A percentile compares a stretch with the other conserved stretches of the same genome.
phyloP scores from a whole-genome alignment of 306 rosid genomes.

The Vigna radiata region DNA sequence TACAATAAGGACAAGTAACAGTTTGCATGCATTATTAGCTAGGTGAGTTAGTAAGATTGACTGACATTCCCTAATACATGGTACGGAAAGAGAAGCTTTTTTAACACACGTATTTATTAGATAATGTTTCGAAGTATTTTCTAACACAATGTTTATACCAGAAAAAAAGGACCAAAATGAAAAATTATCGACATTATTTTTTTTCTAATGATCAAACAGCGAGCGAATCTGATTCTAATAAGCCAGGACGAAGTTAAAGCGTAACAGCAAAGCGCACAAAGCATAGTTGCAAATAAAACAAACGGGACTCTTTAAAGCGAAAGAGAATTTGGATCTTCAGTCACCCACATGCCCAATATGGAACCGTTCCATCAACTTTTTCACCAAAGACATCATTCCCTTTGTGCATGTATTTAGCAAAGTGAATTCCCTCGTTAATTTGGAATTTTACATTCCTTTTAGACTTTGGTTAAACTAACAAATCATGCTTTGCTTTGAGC shows the following conservation, averaged over 20 bases:
- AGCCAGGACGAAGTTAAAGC: conserved; percentile 3
- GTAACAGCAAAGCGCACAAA: conserved; percentile 18
- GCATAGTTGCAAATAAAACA: conserved; percentile 28
- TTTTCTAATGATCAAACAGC: not conserved
- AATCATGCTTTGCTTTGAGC: conserved; percentile 17
- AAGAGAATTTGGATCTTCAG: conserved; percentile 43
- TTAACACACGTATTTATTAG: not conserved
- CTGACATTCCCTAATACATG: not conserved
- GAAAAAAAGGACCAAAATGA: not conserved
- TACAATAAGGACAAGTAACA: not conserved
- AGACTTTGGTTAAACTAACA: not conserved
- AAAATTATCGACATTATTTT: not conserved
- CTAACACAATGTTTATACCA: not conserved
- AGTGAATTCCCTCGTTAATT: conserved; percentile 25
- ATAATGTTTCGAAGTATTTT: not conserved
- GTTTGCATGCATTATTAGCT: conserved; percentile 42
- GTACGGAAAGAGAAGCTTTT: not conserved
- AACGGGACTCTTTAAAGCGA: conserved; percentile 28
- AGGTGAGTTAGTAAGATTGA: conserved; percentile 1
- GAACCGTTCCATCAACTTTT: conserved; percentile 55
- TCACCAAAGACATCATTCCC: conserved; percentile 25
- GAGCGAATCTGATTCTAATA: conserved; percentile 1
- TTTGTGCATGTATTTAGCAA: conserved; percentile 42
- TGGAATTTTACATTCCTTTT: not conserved
- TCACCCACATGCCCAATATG: conserved; percentile 48